phyloP scores from a whole-genome alignment of 225 moss, liverwort and hornwort species.

The Climacium dendroides region DNA sequence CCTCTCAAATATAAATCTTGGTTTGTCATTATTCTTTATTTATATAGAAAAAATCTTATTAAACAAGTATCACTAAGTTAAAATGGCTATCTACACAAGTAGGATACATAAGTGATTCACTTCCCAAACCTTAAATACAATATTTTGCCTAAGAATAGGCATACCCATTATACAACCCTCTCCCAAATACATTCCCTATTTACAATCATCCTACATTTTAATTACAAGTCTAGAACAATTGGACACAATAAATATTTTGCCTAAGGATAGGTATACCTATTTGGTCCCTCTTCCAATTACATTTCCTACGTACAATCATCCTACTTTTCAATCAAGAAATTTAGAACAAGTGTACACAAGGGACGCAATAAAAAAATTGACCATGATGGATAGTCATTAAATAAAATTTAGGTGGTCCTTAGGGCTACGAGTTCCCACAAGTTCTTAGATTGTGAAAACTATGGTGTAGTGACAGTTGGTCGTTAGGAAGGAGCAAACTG shows the following conservation, averaged over 20 bases:
- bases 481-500: no score
- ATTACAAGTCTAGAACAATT: not conserved
- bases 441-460: no score
- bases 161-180: accelerated
- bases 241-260: not conserved
- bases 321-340: not conserved
- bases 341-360: not conserved
- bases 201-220: not conserved
- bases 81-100: not conserved
- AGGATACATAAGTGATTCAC: not conserved
- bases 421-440: no score
- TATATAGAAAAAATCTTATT: no score
- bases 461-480: no score
- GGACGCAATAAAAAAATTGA: not conserved
- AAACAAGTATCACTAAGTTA: no score
- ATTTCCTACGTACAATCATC: not conserved
- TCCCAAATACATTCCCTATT: not conserved
- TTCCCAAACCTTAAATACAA: not conserved
- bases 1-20: no score
- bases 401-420: no score
- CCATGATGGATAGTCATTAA: not conserved
- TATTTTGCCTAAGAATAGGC: not conserved
- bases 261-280: accelerated
- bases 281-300: not conserved
- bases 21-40: no score